Evolutionary conservation across 345 rosid genomes (phyloP).

Genomic region (Noccaea caerulescens): DNA sequence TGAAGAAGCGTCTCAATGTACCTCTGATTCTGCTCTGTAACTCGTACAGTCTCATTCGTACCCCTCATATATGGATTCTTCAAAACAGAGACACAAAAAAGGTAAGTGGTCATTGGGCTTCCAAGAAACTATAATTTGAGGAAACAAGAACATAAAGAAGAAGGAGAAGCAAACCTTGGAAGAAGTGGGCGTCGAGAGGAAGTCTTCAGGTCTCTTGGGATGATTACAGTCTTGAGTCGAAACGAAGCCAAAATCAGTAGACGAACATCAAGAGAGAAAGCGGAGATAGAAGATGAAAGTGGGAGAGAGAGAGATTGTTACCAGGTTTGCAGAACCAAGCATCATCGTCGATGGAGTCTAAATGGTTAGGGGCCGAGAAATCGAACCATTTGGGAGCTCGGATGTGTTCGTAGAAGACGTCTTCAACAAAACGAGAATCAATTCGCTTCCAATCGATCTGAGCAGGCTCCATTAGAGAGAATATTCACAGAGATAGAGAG

Average conservation of each 20-base stretch:
- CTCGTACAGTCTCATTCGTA: slow-evolving; percentile 17
- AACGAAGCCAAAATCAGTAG: background rate
- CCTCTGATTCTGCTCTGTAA: slow-evolving; percentile 39
- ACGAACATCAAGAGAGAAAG: background rate
- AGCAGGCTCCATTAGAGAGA: slow-evolving; percentile 73
- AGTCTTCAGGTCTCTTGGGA: slow-evolving; percentile 81
- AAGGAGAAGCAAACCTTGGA: slow-evolving; percentile 34
- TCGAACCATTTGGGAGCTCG: slow-evolving; percentile 90
- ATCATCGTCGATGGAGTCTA: slow-evolving; percentile 49
- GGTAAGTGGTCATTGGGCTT: no score
- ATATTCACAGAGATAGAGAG: slow-evolving; percentile 10
- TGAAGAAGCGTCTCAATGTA: slow-evolving; percentile 17
- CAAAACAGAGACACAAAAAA: background rate
- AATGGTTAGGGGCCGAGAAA: slow-evolving; percentile 53
- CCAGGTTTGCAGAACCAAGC: slow-evolving; percentile 95
- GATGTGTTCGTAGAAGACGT: slow-evolving; percentile 73
- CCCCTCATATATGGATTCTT: slow-evolving; percentile 27
- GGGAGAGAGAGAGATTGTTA: slow-evolving; percentile 21
- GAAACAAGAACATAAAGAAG: slow-evolving; percentile 33
- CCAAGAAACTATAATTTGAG: background rate
- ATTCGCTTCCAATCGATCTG: slow-evolving; percentile 89
- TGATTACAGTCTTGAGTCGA: slow-evolving; percentile 72
- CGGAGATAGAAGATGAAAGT: background rate
- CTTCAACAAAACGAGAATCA: slow-evolving; percentile 74
- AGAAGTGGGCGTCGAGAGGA: slow-evolving; percentile 56